Percentiles rank a stretch among this genome's conserved stretches.
These are phyloP conservation scores for Kluyveromyces aestuarii DNA, from an alignment of 805 yeast genomes.

Conservation along the genomic window DNA sequence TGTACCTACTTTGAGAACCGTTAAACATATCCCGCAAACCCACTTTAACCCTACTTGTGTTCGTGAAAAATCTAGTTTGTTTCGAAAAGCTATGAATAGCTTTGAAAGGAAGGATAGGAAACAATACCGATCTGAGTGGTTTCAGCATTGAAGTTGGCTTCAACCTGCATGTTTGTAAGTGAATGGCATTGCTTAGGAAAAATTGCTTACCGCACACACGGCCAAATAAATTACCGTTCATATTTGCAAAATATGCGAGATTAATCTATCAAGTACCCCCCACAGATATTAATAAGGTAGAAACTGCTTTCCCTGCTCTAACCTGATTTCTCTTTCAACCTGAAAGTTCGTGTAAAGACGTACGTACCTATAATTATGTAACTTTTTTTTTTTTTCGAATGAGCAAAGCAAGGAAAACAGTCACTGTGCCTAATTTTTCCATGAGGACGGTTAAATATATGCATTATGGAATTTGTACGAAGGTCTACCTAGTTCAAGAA, in stretches of 20 bases:
- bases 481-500: background rate
- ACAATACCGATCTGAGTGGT: slow-evolving; percentile 10
- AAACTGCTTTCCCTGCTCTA: background rate
- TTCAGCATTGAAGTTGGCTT: background rate
- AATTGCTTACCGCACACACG: slow-evolving; percentile 9
- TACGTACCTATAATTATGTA: background rate
- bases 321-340: background rate
- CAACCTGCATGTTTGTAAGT: slow-evolving; percentile 4
- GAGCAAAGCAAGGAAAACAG: background rate
- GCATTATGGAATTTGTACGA: background rate
- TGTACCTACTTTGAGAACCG: slow-evolving; percentile 14
- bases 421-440: background rate
- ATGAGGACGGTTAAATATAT: background rate
- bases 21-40: slow-evolving; percentile 12
- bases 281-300: background rate
- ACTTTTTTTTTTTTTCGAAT: background rate
- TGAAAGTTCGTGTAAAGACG: no score
- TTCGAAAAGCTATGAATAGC: slow-evolving; percentile 1
- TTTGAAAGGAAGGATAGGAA: background rate
- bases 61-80: slow-evolving; percentile 7
- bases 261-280: background rate
- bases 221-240: slow-evolving; percentile 1
- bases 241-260: background rate
- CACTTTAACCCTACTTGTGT: slow-evolving; percentile 1
- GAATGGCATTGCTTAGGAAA: slow-evolving; percentile 13